Conservation (phyloP, 768 basidiomycete species). For the Boletus rubropictus region DNA sequence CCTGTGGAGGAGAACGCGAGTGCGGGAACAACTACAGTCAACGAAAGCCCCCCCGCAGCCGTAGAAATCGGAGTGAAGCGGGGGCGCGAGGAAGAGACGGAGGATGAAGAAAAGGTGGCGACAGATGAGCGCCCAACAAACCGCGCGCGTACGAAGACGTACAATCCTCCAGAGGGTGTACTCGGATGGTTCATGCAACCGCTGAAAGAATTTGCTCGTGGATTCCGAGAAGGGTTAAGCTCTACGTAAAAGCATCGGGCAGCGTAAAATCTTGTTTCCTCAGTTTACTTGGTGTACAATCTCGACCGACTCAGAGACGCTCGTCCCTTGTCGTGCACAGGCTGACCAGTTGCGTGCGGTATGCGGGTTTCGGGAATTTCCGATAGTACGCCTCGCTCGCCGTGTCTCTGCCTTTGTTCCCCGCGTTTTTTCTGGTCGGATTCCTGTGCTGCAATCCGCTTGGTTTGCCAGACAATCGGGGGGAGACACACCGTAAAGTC, state of each 20-base stretch:
- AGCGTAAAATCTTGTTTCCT: slow-evolving; percentile 2
- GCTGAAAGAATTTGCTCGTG: slow-evolving; percentile 58
- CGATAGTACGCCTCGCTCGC: slow-evolving; percentile 16
- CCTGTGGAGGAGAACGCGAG: slow-evolving; percentile 19
- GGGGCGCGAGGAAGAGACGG: slow-evolving; percentile 41
- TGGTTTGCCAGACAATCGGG: slow-evolving; percentile 5
- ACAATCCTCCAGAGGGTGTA: slow-evolving; percentile 39
- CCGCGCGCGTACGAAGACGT: slow-evolving; percentile 48
- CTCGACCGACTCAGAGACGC: neutral
- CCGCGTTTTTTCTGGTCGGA: slow-evolving; percentile 16
- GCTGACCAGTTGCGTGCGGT: slow-evolving; percentile 19
- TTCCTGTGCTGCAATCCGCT: slow-evolving; percentile 3
- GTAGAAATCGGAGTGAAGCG: slow-evolving; percentile 41
- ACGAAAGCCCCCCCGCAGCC: slow-evolving; percentile 16
- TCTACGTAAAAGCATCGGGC: slow-evolving; percentile 14
- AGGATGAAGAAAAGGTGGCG: slow-evolving; percentile 24
- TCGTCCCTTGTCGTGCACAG: neutral
- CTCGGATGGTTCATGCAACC: slow-evolving; percentile 60
- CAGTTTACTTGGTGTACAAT: slow-evolving; percentile 5
- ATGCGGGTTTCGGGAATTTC: slow-evolving; percentile 25
- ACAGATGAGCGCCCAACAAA: slow-evolving; percentile 42
- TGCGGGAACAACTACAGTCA: slow-evolving; percentile 36
- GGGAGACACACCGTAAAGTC: slow-evolving; percentile 13
- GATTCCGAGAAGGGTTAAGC: slow-evolving; percentile 57
- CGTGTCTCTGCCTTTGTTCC: slow-evolving; percentile 10